Conservation (phyloP, 768 basidiomycete genomes). For the Lentinula edodes region DNA sequence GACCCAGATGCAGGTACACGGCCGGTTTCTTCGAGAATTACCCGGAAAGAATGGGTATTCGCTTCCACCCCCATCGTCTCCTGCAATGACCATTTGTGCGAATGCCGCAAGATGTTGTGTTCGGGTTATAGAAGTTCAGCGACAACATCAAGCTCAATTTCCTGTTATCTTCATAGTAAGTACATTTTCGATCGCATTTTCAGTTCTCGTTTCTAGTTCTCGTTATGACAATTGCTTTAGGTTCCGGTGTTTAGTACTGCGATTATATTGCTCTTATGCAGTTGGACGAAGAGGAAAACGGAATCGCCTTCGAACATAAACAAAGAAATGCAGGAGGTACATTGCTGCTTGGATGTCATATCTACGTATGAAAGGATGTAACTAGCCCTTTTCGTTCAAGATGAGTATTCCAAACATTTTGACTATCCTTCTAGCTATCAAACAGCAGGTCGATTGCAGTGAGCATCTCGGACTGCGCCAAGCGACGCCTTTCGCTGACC, state of each 20-base stretch:
- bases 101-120: slow-evolving; percentile 28
- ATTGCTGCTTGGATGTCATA: neutral
- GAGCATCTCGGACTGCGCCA: neutral
- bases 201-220: no score
- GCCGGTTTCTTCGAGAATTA: slow-evolving; percentile 33
- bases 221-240: neutral
- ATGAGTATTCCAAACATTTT: neutral
- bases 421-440: neutral
- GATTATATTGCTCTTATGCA: neutral
- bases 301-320: neutral
- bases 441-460: neutral
- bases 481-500: neutral
- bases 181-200: neutral
- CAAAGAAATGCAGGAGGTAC: neutral
- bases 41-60: slow-evolving; percentile 12
- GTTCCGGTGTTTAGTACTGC: neutral
- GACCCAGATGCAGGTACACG: slow-evolving; percentile 39
- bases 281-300: neutral
- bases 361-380: neutral
- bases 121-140: slow-evolving; percentile 31
- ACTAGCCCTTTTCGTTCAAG: neutral
- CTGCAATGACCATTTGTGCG: slow-evolving; percentile 33
- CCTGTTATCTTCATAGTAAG: neutral
- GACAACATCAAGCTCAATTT: neutral
- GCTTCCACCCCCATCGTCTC: slow-evolving; percentile 12